These are phyloP conservation scores for Eucalyptus decipiens DNA, from an alignment of 345 rosid species.

Conservation along the genomic window DNA sequence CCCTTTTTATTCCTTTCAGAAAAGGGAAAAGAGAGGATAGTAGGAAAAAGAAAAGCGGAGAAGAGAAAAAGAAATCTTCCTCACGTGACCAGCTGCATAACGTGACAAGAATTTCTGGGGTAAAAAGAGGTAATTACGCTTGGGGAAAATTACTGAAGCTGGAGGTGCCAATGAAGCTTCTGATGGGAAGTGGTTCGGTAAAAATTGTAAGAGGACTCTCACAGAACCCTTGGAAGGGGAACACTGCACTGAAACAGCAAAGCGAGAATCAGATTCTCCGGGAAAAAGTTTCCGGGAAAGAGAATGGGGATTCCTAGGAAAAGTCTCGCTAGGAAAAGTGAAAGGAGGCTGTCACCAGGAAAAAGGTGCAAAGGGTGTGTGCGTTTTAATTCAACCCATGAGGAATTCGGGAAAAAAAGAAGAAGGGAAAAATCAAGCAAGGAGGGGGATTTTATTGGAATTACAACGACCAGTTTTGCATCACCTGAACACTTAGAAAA, in stretches of 20 bases:
- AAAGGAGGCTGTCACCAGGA: not conserved
- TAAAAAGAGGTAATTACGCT: not conserved
- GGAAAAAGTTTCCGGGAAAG: not conserved
- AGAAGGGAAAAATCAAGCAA: not conserved
- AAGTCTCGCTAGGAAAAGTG: not conserved
- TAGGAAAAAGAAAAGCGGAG: not conserved
- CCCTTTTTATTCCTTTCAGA: not conserved
- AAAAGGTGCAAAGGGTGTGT: not conserved
- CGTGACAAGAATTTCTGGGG: not conserved
- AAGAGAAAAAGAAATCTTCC: not conserved
- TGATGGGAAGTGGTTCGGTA: not conserved
- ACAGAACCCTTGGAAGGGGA: not conserved
- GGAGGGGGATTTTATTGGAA: not conserved
- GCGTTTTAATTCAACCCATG: not conserved
- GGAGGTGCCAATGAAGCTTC: not conserved
- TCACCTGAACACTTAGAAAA: not conserved
- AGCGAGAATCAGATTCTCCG: not conserved
- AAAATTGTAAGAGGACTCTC: not conserved
- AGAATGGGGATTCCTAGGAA: not conserved
- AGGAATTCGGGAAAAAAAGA: not conserved
- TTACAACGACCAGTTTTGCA: not conserved
- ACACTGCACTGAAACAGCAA: not conserved
- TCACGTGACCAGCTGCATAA: conserved; percentile 3
- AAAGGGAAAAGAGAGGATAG: not conserved
- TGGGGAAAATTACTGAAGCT: not conserved